Base-by-base conservation (phyloP, 768 basidiomycete genomes). In the Crepidotus variabilis region DNA sequence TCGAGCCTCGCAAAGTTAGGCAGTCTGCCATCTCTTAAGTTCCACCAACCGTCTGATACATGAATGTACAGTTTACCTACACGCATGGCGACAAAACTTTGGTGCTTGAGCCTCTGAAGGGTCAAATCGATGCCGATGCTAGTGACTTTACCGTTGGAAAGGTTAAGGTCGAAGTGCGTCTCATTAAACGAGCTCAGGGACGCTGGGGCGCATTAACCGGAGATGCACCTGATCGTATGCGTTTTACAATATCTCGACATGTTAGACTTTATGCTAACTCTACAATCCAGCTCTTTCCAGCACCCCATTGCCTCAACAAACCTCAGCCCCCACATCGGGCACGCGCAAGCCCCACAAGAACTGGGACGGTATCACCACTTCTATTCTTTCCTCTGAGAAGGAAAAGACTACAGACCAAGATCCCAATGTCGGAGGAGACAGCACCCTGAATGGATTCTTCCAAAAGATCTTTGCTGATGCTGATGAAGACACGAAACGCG, bases 391-490 rank as follows among this genome's bases (percentile, higher is more conserved):
- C 16, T 68, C 74, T 6, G 92, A 94, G 1, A 89, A 90, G 66
- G 85, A 89, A 46, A 86, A 80, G 65, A 74, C 81, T 2, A 71
- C 78, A 3, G 80, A 88, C 14, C 85, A 94, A 60, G 92, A 92
- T 66, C 90, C 94, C 32, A 98, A 97, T 69, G 86, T 87, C 16
- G 91, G 91, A 21, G 95, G 95, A 20, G 94, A 97, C 69, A 81
- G 76, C 56, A 84, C 90, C 5, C 80, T 97, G 56, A 96, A 98
- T 71, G 65, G 78, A 24, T 92, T 96, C 75, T 95, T 95, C 84
- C 89, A 91, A 67, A 90, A 92, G 75, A 84, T 99, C 59, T 99
- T 89, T 65, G 78, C 81, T 6, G 91, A 90, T 68, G 90, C 95
- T 22, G 94, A 97, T 62, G 91, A 94, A 0, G 92, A 99, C 64